A percentile compares a stretch with the other conserved stretches of the same genome.
These are phyloP conservation scores for Gamsiella multidivaricata DNA, from an alignment of 192 early-diverging fungal species.

Conservation along the genomic window DNA sequence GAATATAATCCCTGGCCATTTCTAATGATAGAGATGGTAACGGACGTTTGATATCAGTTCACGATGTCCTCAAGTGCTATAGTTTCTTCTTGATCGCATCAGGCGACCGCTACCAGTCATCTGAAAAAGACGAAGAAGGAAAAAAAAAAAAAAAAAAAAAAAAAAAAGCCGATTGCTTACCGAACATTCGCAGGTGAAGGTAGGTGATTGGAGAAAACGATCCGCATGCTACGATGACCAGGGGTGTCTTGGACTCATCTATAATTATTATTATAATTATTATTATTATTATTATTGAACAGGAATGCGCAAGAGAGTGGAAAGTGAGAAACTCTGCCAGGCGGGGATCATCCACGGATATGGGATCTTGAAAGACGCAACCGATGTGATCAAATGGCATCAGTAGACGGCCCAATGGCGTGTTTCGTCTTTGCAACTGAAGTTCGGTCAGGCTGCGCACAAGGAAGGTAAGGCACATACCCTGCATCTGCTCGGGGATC, in stretches of 20 bases:
- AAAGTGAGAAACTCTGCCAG: no score
- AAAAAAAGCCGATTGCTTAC: no score
- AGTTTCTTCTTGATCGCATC: background rate
- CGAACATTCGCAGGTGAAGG: slow-evolving; percentile 98
- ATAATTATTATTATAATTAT: no score
- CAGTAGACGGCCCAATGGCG: slow-evolving; percentile 7
- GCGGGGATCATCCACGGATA: background rate
- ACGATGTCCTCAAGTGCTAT: no score
- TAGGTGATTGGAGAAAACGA: slow-evolving; percentile 98
- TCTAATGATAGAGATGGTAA: slow-evolving; percentile 61
- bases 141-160: no score
- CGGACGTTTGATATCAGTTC: background rate
- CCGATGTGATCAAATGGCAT: background rate
- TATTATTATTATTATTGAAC: no score
- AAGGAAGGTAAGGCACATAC: slow-evolving; percentile 6
- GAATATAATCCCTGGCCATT: slow-evolving; percentile 94
- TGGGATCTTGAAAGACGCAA: background rate
- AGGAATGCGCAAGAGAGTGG: no score
- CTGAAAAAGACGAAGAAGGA: no score
- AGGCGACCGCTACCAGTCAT: no score
- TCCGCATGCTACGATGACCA: slow-evolving; percentile 95
- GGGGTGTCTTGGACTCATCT: slow-evolving; percentile 79
- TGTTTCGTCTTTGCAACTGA: no score
- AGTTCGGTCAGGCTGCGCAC: no score
- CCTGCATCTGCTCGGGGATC: slow-evolving; percentile 44